These are phyloP conservation scores for Orbilia javanica DNA, from an alignment of 2,329 filamentous ascomycete genomes.

Conservation along the genomic window DNA sequence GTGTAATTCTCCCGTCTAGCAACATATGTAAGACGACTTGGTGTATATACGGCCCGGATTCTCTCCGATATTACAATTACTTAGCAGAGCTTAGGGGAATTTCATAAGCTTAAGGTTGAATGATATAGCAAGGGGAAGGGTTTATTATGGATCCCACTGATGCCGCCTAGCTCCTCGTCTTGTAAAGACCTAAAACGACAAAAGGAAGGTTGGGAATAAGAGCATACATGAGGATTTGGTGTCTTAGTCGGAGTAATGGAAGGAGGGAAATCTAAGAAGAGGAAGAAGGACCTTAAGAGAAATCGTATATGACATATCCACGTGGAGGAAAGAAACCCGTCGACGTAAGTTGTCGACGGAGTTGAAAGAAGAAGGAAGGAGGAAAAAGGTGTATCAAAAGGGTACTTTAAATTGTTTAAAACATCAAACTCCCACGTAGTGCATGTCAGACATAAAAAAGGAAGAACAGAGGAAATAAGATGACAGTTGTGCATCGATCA, in stretches of 20 bases:
- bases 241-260: not conserved
- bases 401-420: not conserved
- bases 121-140: not conserved
- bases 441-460: slow-evolving; percentile 13
- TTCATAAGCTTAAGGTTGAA: not conserved
- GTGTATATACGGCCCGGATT: too few relatives aligned
- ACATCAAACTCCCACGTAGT: slow-evolving; percentile 53
- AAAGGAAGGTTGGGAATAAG: not conserved
- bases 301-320: slow-evolving; percentile 12
- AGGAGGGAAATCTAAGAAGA: not conserved
- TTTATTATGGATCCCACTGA: not conserved
- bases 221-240: slow-evolving; percentile 3
- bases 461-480: not conserved
- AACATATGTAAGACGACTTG: too few relatives aligned
- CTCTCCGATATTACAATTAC: too few relatives aligned
- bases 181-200: not conserved
- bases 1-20: too few relatives aligned
- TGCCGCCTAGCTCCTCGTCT: not conserved
- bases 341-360: not conserved
- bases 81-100: too few relatives aligned
- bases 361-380: not conserved
- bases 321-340: not conserved
- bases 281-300: not conserved
- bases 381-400: not conserved
- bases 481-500: slow-evolving; percentile 32